These are phyloP conservation scores for Anthoceros angustus DNA, from an alignment of 225 moss, liverwort and hornwort genomes.

Conservation along the genomic window DNA sequence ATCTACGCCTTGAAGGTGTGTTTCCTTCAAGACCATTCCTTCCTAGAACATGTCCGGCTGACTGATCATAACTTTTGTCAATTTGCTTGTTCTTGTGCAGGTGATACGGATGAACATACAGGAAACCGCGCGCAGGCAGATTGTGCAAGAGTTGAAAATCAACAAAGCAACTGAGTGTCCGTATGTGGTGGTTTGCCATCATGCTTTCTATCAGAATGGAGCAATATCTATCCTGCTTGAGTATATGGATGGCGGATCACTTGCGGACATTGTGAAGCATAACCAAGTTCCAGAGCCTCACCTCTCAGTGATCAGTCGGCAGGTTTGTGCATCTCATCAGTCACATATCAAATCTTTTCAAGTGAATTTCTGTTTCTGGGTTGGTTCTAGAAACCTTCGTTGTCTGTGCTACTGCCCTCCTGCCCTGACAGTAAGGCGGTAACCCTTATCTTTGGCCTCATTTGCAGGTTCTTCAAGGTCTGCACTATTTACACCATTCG, in stretches of 20 bases:
- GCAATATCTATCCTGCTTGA: slow-evolving; percentile 83
- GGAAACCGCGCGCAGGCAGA: slow-evolving; percentile 58
- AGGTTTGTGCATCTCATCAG: slow-evolving; percentile 25
- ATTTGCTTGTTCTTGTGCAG: slow-evolving; percentile 15
- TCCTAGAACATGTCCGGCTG: background rate
- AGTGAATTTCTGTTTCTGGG: background rate
- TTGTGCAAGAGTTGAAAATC: slow-evolving; percentile 71
- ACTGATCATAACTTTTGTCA: background rate
- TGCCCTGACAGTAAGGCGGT: background rate
- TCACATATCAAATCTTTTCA: background rate
- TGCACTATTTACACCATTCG: slow-evolving; percentile 71
- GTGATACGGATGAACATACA: slow-evolving; percentile 69
- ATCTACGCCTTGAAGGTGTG: slow-evolving; percentile 60
- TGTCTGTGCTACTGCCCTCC: background rate
- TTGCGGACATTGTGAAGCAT: slow-evolving; percentile 76
- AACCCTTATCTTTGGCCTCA: background rate
- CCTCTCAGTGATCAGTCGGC: slow-evolving; percentile 69
- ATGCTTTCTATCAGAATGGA: slow-evolving; percentile 81
- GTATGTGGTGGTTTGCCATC: slow-evolving; percentile 68
- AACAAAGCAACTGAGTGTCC: slow-evolving; percentile 57
- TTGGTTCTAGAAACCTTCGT: background rate
- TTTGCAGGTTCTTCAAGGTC: slow-evolving; percentile 66
- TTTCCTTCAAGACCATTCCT: background rate
- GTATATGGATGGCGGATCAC: slow-evolving; percentile 98
- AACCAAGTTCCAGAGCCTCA: slow-evolving; percentile 54